These are phyloP conservation scores for Pelargonium nanum DNA, from an alignment of 345 rosid species.

Conservation along the genomic window DNA sequence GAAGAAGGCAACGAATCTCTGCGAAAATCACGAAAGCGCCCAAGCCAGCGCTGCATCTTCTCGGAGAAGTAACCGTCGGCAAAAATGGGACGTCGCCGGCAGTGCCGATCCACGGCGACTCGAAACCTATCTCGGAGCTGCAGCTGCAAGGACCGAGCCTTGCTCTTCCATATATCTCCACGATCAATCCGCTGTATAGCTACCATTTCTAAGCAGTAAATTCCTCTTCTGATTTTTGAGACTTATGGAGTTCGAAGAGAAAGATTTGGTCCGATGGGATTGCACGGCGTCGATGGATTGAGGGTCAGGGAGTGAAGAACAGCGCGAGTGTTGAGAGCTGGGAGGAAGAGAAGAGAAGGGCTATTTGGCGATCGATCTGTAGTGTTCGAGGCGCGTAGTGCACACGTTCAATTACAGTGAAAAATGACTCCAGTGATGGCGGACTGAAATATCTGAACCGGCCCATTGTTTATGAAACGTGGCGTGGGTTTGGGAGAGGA, in stretches of 20 bases:
- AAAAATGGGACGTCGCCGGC: constrained; percentile 31
- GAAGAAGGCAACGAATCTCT: constrained; percentile 70
- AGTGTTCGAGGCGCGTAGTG: constrained; percentile 1
- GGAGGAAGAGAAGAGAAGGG: background rate
- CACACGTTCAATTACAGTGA: background rate
- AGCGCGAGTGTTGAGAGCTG: background rate
- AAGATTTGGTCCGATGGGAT: background rate
- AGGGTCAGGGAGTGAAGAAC: background rate
- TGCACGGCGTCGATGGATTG: background rate
- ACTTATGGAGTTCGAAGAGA: background rate
- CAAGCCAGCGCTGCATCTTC: constrained; percentile 45
- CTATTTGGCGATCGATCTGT: background rate
- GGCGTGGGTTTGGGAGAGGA: too few species aligned
- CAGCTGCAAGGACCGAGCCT: constrained; percentile 49
- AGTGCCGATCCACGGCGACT: constrained; percentile 52
- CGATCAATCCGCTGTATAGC: constrained; percentile 47
- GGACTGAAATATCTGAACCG: too few species aligned
- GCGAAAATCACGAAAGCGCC: constrained; percentile 65
- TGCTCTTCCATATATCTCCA: constrained; percentile 77
- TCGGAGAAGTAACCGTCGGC: constrained; percentile 55
- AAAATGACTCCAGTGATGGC: too few species aligned
- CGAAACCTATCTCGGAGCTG: constrained; percentile 67
- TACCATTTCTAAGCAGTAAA: constrained; percentile 16
- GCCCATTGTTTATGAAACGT: too few species aligned
- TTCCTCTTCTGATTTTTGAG: background rate